Evolutionary conservation across 495 filamentous ascomycete species (phyloP).

Genomic region (Endocarpon pusillum): DNA sequence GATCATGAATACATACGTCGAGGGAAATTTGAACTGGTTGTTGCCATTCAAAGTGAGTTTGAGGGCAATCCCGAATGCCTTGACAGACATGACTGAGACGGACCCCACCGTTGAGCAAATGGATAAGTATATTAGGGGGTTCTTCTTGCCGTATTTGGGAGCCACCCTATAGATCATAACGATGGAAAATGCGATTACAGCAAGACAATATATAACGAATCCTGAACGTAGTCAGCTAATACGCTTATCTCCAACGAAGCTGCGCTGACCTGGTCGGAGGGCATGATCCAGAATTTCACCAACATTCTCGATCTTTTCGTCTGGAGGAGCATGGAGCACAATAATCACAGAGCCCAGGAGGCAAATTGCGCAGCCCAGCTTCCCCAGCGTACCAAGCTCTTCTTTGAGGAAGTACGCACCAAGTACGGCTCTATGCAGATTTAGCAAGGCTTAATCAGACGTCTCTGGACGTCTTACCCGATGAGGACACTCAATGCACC

Average conservation of each 20-base stretch:
- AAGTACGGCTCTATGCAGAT: conserved; percentile 49
- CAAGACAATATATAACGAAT: conserved; percentile 67
- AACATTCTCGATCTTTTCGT: conserved; percentile 72
- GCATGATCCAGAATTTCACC: conserved; percentile 80
- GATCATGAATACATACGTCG: conserved; percentile 93
- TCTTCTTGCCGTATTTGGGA: conserved; percentile 77
- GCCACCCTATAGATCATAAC: conserved; percentile 94
- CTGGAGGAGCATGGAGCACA: conserved; percentile 89
- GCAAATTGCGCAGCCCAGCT: conserved; percentile 89
- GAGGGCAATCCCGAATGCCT: conserved; percentile 91
- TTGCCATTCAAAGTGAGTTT: conserved; percentile 81
- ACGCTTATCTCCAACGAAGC: conserved; percentile 9
- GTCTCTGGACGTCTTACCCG: conserved; percentile 34
- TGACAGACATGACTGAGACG: conserved; percentile 95
- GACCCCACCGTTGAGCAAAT: conserved; percentile 96
- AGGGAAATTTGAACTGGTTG: conserved; percentile 86
- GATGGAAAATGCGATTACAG: conserved; percentile 62
- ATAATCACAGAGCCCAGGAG: conserved; percentile 94
- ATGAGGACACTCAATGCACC: conserved; percentile 89
- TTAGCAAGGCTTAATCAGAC: background rate
- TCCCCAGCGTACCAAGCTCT: conserved; percentile 71
- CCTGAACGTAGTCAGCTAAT: conserved; percentile 30
- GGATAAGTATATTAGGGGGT: conserved; percentile 86
- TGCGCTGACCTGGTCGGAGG: conserved; percentile 59
- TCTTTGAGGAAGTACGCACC: conserved; percentile 90